phyloP scores from a whole-genome alignment of 306 rosid species.

The Dryas octopetala region DNA sequence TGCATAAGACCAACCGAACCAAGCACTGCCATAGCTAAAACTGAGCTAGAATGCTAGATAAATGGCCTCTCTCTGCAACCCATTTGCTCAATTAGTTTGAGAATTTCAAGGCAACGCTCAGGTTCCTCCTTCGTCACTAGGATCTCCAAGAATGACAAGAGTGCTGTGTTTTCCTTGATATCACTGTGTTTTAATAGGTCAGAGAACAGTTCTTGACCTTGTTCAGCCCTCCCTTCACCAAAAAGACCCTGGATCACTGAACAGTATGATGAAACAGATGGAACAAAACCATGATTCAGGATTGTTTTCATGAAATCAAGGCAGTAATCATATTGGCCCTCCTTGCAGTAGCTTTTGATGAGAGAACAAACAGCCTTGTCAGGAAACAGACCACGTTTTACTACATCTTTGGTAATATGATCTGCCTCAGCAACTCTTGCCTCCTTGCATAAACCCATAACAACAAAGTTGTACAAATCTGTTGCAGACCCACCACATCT shows the following conservation, averaged over 20 bases:
- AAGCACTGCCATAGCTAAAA: background rate
- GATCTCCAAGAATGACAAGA: conserved; percentile 4
- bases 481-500: background rate
- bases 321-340: background rate
- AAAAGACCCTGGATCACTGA: conserved; percentile 3
- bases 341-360: background rate
- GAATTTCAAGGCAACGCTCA: conserved; percentile 1
- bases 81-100: conserved; percentile 13
- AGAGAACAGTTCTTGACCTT: conserved; percentile 2
- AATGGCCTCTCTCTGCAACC: background rate
- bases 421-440: conserved; percentile 9
- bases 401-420: background rate
- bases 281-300: background rate
- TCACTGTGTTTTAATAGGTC: conserved; percentile 4
- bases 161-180: conserved; percentile 3
- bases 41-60: background rate
- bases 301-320: conserved; percentile 2
- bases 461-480: conserved; percentile 7
- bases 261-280: background rate
- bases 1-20: background rate
- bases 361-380: background rate
- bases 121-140: conserved; percentile 3
- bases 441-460: conserved; percentile 4
- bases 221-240: conserved; percentile 7
- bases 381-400: background rate